Evolutionary conservation across 371 early-diverging fungal genomes (phyloP).

Genomic region (Thermomucor indicae-seudaticae): DNA sequence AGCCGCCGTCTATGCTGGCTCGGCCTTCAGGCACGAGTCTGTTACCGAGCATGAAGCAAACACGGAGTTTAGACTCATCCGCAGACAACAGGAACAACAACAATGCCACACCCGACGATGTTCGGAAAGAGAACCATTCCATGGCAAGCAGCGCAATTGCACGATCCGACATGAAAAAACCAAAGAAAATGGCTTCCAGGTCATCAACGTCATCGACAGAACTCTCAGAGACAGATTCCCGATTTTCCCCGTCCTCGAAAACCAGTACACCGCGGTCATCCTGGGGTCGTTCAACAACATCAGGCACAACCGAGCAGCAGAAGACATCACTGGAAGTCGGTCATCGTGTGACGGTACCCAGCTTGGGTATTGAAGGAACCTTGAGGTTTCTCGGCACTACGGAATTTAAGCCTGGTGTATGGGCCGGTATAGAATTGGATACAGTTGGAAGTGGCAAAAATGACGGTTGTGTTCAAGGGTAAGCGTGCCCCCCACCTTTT

Average conservation of each 20-base stretch:
- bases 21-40: background rate
- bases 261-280: slow-evolving; percentile 2
- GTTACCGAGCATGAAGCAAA: background rate
- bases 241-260: slow-evolving; percentile 1
- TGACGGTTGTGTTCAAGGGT: slow-evolving; percentile 62
- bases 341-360: slow-evolving; percentile 51
- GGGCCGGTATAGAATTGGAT: slow-evolving; percentile 76
- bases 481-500: slow-evolving; percentile 14
- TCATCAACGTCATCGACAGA: slow-evolving; percentile 1
- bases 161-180: background rate
- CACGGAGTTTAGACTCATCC: background rate
- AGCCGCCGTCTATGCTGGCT: background rate
- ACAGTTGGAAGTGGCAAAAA: slow-evolving; percentile 64
- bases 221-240: background rate
- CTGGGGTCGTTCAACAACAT: background rate
- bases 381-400: slow-evolving; percentile 64
- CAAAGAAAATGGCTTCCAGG: background rate
- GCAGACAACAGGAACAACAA: background rate
- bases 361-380: slow-evolving; percentile 51
- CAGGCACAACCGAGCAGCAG: background rate
- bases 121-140: background rate
- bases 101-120: background rate
- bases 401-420: slow-evolving; percentile 61
- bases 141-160: background rate
- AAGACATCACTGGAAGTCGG: slow-evolving; percentile 25